Conservation (phyloP, 2,329 filamentous ascomycete genomes). For the Fusarium paranaense region DNA sequence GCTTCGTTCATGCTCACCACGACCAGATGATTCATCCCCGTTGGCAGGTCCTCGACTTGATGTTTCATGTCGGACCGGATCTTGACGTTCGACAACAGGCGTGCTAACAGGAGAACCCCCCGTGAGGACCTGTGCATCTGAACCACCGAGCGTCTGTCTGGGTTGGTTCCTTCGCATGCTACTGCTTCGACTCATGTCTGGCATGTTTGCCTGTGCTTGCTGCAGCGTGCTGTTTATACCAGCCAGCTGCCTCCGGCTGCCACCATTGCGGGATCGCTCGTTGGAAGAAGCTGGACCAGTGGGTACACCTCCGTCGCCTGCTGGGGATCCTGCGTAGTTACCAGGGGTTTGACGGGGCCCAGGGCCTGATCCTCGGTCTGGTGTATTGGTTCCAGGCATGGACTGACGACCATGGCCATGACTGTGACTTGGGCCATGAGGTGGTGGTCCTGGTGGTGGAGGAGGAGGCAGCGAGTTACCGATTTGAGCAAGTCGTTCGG, state of each 20-base stretch:
- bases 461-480: constrained; percentile 47
- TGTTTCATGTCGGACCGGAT: constrained; percentile 55
- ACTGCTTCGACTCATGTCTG: constrained; percentile 50
- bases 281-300: constrained; percentile 52
- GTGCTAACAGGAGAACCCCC: constrained; percentile 64
- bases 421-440: constrained; percentile 31
- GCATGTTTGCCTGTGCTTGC: constrained; percentile 60
- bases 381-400: constrained; percentile 46
- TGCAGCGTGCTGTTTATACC: constrained; percentile 70
- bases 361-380: constrained; percentile 44
- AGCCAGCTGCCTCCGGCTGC: constrained; percentile 65
- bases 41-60: constrained; percentile 50
- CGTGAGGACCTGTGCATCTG: constrained; percentile 67
- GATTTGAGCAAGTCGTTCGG: constrained; percentile 63
- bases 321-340: constrained; percentile 39
- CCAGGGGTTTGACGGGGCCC: constrained; percentile 41
- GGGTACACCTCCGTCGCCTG: constrained; percentile 45
- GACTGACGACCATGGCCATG: constrained; percentile 47
- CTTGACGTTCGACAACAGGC: constrained; percentile 61
- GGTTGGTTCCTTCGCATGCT: constrained; percentile 51
- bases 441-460: constrained; percentile 49
- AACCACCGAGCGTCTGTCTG: constrained; percentile 60
- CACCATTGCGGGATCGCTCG: constrained; percentile 52
- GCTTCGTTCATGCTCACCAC: constrained; percentile 56
- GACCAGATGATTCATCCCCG: constrained; percentile 46